Conservation (phyloP, 2,329 filamentous ascomycete genomes). For the Fusarium subglutinans region DNA sequence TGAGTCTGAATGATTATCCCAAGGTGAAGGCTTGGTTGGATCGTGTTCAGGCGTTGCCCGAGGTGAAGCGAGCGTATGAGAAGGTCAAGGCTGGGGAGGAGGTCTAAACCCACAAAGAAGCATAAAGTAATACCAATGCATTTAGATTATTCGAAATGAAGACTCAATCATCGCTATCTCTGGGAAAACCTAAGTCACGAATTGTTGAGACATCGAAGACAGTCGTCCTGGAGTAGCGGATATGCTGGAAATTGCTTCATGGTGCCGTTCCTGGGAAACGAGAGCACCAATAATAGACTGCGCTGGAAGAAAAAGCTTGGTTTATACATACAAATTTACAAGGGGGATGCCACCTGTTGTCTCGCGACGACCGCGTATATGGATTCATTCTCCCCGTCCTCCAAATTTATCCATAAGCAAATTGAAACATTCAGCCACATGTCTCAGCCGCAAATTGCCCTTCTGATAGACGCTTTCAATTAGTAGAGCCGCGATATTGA, state of each 20-base stretch:
- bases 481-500: background rate
- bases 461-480: background rate
- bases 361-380: background rate
- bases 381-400: background rate
- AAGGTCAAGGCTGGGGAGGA: slow-evolving; percentile 19
- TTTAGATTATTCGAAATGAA: too few species aligned
- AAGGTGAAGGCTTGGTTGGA: slow-evolving; percentile 12
- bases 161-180: too few species aligned
- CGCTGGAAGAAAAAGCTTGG: background rate
- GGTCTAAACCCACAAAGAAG: too few species aligned
- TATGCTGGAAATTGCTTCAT: background rate
- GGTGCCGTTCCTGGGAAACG: too few species aligned
- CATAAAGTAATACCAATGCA: too few species aligned
- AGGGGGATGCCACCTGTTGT: too few species aligned
- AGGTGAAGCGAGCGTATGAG: slow-evolving; percentile 2
- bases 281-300: too few species aligned
- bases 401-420: background rate
- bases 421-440: background rate
- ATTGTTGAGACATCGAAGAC: too few species aligned
- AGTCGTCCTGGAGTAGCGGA: background rate
- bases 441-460: background rate
- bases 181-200: too few species aligned
- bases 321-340: background rate
- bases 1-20: background rate
- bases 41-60: slow-evolving; percentile 1